Conservation (phyloP, 2,329 filamentous ascomycete genomes). For the Aureobasidium lini region DNA sequence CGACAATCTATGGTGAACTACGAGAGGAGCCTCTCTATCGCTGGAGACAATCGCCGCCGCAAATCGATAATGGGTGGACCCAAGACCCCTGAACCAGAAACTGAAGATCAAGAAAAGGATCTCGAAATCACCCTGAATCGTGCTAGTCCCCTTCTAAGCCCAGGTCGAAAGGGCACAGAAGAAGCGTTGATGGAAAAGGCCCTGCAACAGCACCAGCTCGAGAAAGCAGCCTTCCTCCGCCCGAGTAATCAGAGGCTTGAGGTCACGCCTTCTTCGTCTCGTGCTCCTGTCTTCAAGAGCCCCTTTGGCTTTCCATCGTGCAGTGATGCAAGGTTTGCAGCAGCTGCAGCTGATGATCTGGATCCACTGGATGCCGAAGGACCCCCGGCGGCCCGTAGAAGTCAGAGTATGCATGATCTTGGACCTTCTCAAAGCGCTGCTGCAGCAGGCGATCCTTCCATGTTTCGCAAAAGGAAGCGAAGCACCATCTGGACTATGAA, state of each 20-base stretch:
- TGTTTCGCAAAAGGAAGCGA: neutral
- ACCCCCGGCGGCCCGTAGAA: neutral
- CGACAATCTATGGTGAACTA: slow-evolving; percentile 23
- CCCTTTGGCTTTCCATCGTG: slow-evolving; percentile 14
- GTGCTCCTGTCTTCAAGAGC: slow-evolving; percentile 18
- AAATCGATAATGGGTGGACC: slow-evolving; percentile 19
- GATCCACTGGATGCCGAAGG: slow-evolving; percentile 18
- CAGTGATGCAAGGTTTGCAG: neutral
- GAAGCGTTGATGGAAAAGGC: slow-evolving; percentile 26
- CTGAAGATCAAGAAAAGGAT: slow-evolving; percentile 19
- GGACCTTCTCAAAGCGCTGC: neutral
- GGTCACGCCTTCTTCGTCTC: neutral
- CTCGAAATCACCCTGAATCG: slow-evolving; percentile 16
- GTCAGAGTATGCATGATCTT: slow-evolving; percentile 12
- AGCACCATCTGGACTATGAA: slow-evolving; percentile 2
- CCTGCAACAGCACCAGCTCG: slow-evolving; percentile 25
- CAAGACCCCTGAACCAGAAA: slow-evolving; percentile 18
- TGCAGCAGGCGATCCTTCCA: neutral
- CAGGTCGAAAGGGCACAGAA: slow-evolving; percentile 7
- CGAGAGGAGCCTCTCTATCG: slow-evolving; percentile 22
- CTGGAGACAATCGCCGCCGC: slow-evolving; percentile 24
- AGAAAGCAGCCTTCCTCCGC: slow-evolving; percentile 27
- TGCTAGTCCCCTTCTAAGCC: slow-evolving; percentile 14
- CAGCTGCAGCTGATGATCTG: slow-evolving; percentile 11
- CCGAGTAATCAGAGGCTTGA: slow-evolving; percentile 24